These are phyloP conservation scores for Phaeodactylum tricornutum DNA, from an alignment of 108 stramenopile species.

Conservation along the genomic window DNA sequence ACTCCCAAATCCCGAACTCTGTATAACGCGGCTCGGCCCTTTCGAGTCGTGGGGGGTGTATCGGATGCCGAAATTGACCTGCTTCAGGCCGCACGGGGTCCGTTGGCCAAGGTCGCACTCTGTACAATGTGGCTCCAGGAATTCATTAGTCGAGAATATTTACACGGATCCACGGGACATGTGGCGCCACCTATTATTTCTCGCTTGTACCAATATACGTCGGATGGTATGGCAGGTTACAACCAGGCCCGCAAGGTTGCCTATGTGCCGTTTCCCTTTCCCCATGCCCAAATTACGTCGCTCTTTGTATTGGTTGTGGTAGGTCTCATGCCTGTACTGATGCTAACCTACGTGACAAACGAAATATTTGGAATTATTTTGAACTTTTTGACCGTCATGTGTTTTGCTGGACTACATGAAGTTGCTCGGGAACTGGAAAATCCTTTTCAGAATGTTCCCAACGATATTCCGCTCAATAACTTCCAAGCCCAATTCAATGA, in stretches of 20 bases:
- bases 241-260: slow-evolving; percentile 75
- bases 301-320: slow-evolving; percentile 35
- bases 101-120: slow-evolving; percentile 59
- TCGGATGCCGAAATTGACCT: slow-evolving; percentile 42
- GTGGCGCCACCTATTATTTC: slow-evolving; percentile 44
- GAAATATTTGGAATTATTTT: slow-evolving; percentile 28
- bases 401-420: slow-evolving; percentile 50
- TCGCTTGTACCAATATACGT: slow-evolving; percentile 47
- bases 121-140: slow-evolving; percentile 60
- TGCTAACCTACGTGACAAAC: slow-evolving; percentile 41
- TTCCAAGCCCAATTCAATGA: slow-evolving; percentile 80
- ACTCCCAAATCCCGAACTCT: slow-evolving; percentile 25
- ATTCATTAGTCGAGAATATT: slow-evolving; percentile 57
- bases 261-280: slow-evolving; percentile 72
- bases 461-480: slow-evolving; percentile 72
- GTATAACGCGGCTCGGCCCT: slow-evolving; percentile 64
- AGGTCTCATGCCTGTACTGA: slow-evolving; percentile 42
- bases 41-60: slow-evolving; percentile 65
- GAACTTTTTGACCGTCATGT: slow-evolving; percentile 48
- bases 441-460: slow-evolving; percentile 68
- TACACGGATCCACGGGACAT: slow-evolving; percentile 45
- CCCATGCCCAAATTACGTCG: slow-evolving; percentile 56
- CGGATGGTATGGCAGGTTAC: slow-evolving; percentile 49
- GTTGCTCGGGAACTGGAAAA: slow-evolving; percentile 60
- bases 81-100: slow-evolving; percentile 54